These are phyloP conservation scores for Xylaria multiplex DNA, from an alignment of 2,329 filamentous ascomycete species.

Conservation along the genomic window DNA sequence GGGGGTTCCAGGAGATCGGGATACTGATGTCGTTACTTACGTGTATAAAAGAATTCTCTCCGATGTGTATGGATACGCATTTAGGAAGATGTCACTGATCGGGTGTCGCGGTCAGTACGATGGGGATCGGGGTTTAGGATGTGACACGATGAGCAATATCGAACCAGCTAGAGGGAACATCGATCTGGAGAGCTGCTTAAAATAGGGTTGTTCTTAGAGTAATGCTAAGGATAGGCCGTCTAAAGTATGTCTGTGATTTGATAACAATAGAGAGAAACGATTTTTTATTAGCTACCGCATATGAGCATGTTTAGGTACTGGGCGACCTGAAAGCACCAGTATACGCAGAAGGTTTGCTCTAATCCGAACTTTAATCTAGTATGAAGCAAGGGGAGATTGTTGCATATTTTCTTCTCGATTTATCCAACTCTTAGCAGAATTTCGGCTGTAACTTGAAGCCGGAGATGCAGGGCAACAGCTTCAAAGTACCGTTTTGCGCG, in stretches of 20 bases:
- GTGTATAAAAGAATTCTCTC: background rate
- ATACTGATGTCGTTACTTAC: background rate
- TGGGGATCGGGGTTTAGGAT: background rate
- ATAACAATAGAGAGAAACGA: too few species aligned
- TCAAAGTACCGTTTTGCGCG: background rate
- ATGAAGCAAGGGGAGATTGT: too few species aligned
- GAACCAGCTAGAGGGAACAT: background rate
- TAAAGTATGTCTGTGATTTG: background rate
- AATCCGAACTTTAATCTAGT: too few species aligned
- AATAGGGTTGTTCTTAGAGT: background rate
- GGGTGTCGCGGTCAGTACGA: background rate
- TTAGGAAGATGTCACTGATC: background rate
- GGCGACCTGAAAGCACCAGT: background rate
- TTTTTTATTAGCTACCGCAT: background rate
- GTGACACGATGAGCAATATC: background rate
- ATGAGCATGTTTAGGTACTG: background rate
- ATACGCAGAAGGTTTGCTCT: too few species aligned
- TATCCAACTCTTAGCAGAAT: too few species aligned
- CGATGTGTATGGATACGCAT: background rate
- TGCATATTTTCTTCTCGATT: too few species aligned
- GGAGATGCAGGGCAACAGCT: background rate
- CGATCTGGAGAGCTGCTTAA: background rate
- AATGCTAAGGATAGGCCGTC: background rate
- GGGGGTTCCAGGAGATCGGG: background rate
- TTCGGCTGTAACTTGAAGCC: background rate